Evolutionary conservation across 306 rosid genomes (phyloP).

Genomic region (Rubus idaeus): DNA sequence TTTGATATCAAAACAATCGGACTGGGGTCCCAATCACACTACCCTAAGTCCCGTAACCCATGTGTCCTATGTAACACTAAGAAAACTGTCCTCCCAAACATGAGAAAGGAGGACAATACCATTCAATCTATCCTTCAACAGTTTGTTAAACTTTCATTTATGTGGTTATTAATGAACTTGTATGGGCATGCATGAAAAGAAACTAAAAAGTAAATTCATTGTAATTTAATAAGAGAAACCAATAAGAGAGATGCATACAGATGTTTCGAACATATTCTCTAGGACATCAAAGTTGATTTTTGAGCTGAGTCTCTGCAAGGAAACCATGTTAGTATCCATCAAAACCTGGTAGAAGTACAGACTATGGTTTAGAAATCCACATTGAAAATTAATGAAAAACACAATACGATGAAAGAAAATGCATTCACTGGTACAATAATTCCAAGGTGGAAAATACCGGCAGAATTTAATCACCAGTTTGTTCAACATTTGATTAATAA

Average conservation of each 20-base stretch:
- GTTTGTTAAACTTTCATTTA: background rate
- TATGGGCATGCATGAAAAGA: background rate
- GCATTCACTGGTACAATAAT: background rate
- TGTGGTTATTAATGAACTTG: background rate
- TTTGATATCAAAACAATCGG: too few species aligned
- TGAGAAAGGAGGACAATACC: too few species aligned
- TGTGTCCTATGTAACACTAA: too few species aligned
- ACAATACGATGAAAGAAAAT: background rate
- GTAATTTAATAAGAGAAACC: background rate
- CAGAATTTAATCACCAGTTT: too few species aligned
- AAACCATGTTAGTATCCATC: background rate
- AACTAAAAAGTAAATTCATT: background rate
- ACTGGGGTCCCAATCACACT: too few species aligned
- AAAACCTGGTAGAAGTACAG: background rate
- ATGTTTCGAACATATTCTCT: constrained; percentile 2
- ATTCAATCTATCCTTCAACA: background rate
- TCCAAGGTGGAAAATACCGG: too few species aligned
- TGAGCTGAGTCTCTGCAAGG: constrained; percentile 23
- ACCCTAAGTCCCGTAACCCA: too few species aligned
- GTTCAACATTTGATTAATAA: background rate
- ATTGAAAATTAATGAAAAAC: background rate
- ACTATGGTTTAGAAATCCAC: background rate
- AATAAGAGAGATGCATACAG: constrained; percentile 5
- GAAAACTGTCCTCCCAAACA: too few species aligned
- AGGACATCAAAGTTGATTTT: constrained; percentile 16